Evolutionary conservation across 2,329 filamentous ascomycete species (phyloP).

Genomic region (Coniochaeta sp.): DNA sequence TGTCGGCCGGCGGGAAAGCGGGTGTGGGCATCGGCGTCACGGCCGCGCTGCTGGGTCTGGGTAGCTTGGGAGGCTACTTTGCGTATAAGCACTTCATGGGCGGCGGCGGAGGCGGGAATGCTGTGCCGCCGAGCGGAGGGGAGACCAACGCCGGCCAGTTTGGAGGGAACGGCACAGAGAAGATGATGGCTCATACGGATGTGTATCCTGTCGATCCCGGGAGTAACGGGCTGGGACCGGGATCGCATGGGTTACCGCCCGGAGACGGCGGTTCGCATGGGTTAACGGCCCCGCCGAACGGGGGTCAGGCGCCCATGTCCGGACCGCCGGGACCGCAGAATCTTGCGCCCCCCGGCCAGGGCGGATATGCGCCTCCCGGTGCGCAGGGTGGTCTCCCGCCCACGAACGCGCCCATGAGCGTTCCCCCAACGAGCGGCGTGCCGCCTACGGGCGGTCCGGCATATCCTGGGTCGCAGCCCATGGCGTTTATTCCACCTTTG

Average conservation of each 20-base stretch:
- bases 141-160: neutral
- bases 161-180: neutral
- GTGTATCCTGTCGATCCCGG: neutral
- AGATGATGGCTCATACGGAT: neutral
- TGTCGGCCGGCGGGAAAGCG: conserved; percentile 12
- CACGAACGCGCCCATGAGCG: neutral
- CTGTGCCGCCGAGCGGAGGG: neutral
- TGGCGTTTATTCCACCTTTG: neutral
- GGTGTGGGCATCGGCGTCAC: conserved; percentile 10
- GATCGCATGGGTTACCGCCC: neutral
- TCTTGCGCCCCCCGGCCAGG: neutral
- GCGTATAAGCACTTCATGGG: neutral
- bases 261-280: neutral
- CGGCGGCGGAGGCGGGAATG: neutral
- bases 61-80: neutral
- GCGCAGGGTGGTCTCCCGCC: neutral
- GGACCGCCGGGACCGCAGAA: neutral
- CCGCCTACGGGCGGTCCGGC: neutral
- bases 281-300: neutral
- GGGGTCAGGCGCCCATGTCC: neutral
- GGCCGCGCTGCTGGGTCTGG: neutral
- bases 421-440: neutral
- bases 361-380: neutral
- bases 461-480: neutral
- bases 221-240: neutral